A percentile compares a stretch with the other conserved stretches of the same genome.
phyloP scores from a whole-genome alignment of 2,329 filamentous ascomycete genomes.

The Aspergillus versicolor region DNA sequence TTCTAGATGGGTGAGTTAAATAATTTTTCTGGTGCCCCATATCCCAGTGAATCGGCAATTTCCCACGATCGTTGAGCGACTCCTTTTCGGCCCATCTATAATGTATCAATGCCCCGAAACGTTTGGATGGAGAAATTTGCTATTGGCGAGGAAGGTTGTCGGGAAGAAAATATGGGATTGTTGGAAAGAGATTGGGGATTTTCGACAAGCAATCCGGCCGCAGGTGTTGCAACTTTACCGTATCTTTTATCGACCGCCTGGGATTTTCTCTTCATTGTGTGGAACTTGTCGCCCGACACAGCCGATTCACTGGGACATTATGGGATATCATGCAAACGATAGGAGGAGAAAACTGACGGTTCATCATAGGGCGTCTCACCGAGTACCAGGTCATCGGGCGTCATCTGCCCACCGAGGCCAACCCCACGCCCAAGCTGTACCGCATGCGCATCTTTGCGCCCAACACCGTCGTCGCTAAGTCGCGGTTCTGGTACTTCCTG shows the following conservation, averaged over 20 bases:
- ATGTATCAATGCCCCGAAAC: not conserved
- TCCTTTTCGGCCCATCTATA: slow-evolving; percentile 11
- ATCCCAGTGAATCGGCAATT: slow-evolving; percentile 28
- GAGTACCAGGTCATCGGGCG: slow-evolving; percentile 99
- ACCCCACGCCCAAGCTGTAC: slow-evolving; percentile 97
- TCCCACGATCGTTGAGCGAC: slow-evolving; percentile 29
- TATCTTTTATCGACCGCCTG: not conserved
- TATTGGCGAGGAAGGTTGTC: not conserved
- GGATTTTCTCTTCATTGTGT: slow-evolving; percentile 17
- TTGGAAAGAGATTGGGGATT: slow-evolving; percentile 2
- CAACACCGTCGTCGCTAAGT: slow-evolving; percentile 98
- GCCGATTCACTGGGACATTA: slow-evolving; percentile 4
- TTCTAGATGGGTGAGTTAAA: slow-evolving; percentile 62
- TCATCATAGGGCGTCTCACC: slow-evolving; percentile 83
- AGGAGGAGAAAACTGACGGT: slow-evolving; percentile 31
- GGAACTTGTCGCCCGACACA: slow-evolving; percentile 16
- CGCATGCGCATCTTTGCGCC: slow-evolving; percentile 99
- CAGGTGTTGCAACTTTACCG: slow-evolving; percentile 3
- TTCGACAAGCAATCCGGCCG: slow-evolving; percentile 9
- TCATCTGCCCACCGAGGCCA: slow-evolving; percentile 95
- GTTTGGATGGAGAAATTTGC: not conserved
- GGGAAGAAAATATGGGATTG: not conserved
- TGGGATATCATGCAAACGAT: not conserved
- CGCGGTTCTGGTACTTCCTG: slow-evolving; percentile 99
- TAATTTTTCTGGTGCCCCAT: slow-evolving; percentile 26